Evolutionary conservation across 2,329 filamentous ascomycete genomes (phyloP).

Genomic region (Tolypocladium tundrense): DNA sequence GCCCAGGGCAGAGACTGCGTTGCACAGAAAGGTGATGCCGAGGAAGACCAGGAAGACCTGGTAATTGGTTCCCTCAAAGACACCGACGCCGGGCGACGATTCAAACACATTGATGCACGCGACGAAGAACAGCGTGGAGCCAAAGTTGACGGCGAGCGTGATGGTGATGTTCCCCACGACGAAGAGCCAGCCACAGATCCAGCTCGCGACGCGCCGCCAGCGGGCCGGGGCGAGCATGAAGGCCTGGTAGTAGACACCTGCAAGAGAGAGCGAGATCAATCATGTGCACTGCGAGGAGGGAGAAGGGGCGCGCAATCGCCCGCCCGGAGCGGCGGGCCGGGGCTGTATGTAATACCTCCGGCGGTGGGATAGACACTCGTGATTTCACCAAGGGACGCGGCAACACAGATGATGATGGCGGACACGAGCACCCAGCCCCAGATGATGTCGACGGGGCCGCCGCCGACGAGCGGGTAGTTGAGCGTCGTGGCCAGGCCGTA

Average conservation of each 20-base stretch:
- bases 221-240: slow-evolving; percentile 58
- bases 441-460: slow-evolving; percentile 59
- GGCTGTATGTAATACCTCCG: slow-evolving; percentile 37
- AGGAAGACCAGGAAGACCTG: slow-evolving; percentile 65
- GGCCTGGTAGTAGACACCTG: slow-evolving; percentile 63
- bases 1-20: slow-evolving; percentile 54
- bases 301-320: neutral
- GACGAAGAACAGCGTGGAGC: slow-evolving; percentile 56
- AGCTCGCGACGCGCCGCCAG: slow-evolving; percentile 55
- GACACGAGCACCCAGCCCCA: slow-evolving; percentile 64
- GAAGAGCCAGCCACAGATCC: slow-evolving; percentile 68
- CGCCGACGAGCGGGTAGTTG: slow-evolving; percentile 55
- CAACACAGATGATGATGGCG: slow-evolving; percentile 61
- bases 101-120: slow-evolving; percentile 47
- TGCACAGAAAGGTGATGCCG: slow-evolving; percentile 53
- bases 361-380: slow-evolving; percentile 69
- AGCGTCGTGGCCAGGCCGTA: slow-evolving; percentile 64
- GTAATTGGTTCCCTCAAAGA: slow-evolving; percentile 43
- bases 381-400: slow-evolving; percentile 61
- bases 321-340: neutral
- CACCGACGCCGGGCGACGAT: slow-evolving; percentile 26
- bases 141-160: slow-evolving; percentile 74
- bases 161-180: slow-evolving; percentile 75
- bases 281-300: slow-evolving; percentile 4
- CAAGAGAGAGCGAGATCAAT: slow-evolving; percentile 9